phyloP scores from a whole-genome alignment of 768 basidiomycete genomes.

The Steccherinum ochraceum region DNA sequence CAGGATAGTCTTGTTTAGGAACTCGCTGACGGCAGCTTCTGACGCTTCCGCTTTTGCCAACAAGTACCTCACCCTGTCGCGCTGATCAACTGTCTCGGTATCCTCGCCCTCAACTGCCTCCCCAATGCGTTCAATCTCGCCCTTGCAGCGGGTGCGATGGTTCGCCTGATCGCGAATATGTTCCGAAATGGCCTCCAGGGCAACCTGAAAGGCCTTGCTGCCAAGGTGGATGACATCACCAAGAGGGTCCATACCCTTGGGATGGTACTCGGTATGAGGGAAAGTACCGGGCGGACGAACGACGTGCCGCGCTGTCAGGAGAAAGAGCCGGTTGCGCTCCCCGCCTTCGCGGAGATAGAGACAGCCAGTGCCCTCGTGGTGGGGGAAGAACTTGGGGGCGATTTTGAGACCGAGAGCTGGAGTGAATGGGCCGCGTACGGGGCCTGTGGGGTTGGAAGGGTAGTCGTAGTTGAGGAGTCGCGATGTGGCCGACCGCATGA shows the following conservation, averaged over 20 bases:
- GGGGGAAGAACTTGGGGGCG: neutral
- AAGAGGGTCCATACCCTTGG: neutral
- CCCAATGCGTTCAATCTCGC: neutral
- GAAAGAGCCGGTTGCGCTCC: neutral
- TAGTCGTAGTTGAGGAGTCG: neutral
- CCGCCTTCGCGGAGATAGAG: neutral
- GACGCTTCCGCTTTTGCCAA: neutral
- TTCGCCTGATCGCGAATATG: neutral
- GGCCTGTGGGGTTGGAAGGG: neutral
- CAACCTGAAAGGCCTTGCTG: neutral
- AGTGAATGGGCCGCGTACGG: neutral
- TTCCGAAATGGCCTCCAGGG: neutral
- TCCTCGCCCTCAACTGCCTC: neutral
- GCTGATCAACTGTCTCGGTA: neutral
- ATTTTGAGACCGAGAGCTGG: neutral
- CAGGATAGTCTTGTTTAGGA: neutral
- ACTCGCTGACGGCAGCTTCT: neutral
- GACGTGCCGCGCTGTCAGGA: neutral
- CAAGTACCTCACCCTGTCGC: neutral
- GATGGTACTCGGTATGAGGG: neutral
- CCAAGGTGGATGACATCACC: neutral
- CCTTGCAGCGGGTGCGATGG: neutral
- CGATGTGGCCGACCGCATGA: neutral
- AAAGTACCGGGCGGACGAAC: neutral
- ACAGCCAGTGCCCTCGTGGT: neutral